Evolutionary conservation across 1,284 basidiomycete genomes (phyloP), one percentile per base, ranked within the genome.

Genomic region (Trametes polyzona): DNA sequence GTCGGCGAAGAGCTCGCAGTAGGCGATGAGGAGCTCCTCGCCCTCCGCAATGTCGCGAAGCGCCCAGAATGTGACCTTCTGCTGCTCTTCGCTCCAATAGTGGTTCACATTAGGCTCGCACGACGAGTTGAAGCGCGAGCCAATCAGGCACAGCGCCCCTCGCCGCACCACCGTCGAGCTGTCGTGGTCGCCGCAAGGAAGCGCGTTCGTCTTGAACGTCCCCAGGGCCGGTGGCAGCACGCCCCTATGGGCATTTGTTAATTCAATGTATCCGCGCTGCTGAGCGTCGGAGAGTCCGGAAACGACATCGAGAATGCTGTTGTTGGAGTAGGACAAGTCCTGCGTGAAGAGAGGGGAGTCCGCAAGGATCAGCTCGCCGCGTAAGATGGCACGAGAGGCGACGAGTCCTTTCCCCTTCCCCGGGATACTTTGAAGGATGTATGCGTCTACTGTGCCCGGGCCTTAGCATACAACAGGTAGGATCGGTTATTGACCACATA

Each of bases 21-120:
- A 87, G 55, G 76, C 81, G 59, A 82, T 85, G 62, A 82, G 85
- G 36, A 87, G 67, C 59, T 87, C 85, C 59, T 87, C 83, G 6
- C 79, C 84, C 7, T 66, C 64, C 16, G 65, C 65, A 21, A 87
- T 66, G 52, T 78, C 77, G 33, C 76, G 58, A 32, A 64, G 44
- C 8, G 65, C 67, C 36, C 66, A 61, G 47, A 71, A 69, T 5
- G 59, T 56, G 62, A 71, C 67, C 17, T 64, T 51, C 5, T 49
- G 19, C 8, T 21, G 46, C 1, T 48, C 14, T 7, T 61, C 61
- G 49, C 67, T 52, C 69, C 69, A 70, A 42, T 52, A 61, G 50
- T 67, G 67, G 58, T 62, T 65, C 12, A 70, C 64, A 58, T 70
- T 71, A 21, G 67, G 66, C 11, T 55, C 44, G 50, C 68, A 70